Evolutionary conservation across 139 green algal species (phyloP), one percentile per base, ranked within the genome.

Genomic region (Coelastrella sp.): DNA sequence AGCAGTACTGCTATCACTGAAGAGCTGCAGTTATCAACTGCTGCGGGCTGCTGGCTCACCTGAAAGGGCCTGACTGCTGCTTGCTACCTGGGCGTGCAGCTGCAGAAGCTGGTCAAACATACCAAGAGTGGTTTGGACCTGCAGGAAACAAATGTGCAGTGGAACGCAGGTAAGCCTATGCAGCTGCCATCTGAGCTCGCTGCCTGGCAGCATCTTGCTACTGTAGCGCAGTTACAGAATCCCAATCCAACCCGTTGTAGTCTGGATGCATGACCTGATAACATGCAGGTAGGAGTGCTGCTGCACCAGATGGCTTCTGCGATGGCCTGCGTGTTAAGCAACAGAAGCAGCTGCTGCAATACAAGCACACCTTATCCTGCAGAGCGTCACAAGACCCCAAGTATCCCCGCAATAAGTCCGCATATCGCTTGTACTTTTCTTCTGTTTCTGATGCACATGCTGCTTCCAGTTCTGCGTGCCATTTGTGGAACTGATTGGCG

Each of bases 401-500:
- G 87, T 98, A 95, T 19, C 90, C 90, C 58, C 92, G 90, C 64
- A 99, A 91, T 59, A 94, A 79, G 73, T 94, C 92, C 8, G 93
- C 94, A 80, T 98, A 99, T 2, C 94, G 92, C 60, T 94, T 92
- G 87, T 98, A 99, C 92, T 98, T 98, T 61, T 95, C 93, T 91
- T 99, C 97, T 13, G 97, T 97, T 87, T 98, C 96, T 3, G 82
- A 90, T 0, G 94, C 94, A 80, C 95, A 94, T 5, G 95, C 94
- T 4, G 96, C 95, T 80, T 99, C 97, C 86, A 99, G 92, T 90
- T 98, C 96, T 23, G 90, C 88, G 74, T 98, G 94, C 97, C 97
- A 99, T 85, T 97, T 96, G 92, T 98, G 97, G 91, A 99, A 99
- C 73, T 98, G 91, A 75, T 95, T 95, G 71, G 90, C 95, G 89